These are phyloP conservation scores for Rehmannia glutinosa DNA, from an alignment of 257 asterid genomes.

Conservation along the genomic window DNA sequence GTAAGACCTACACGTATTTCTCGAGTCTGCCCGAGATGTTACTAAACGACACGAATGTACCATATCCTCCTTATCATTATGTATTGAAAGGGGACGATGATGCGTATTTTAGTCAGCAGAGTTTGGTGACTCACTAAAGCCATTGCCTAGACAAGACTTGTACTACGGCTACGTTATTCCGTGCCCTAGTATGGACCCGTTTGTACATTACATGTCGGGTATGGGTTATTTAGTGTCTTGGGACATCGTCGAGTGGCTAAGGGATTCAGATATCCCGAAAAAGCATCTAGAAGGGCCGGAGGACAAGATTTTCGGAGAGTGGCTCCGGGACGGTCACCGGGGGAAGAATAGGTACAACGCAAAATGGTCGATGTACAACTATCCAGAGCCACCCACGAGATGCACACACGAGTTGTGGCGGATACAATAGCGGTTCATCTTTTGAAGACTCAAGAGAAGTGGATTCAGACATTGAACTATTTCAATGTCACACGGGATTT, in stretches of 20 bases:
- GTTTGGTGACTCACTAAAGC: constrained; percentile 47
- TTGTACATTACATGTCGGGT: constrained; percentile 85
- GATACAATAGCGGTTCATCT: constrained; percentile 80
- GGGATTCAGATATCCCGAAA: constrained; percentile 63
- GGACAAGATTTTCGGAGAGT: constrained; percentile 71
- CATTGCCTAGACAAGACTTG: constrained; percentile 63
- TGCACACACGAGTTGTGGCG: constrained; percentile 88
- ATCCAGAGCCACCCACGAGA: constrained; percentile 67
- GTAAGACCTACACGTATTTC: constrained; percentile 75
- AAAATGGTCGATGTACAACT: constrained; percentile 92
- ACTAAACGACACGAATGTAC: constrained; percentile 19
- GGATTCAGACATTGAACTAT: constrained; percentile 72
- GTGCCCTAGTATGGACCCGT: constrained; percentile 86
- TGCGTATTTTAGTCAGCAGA: constrained; percentile 57
- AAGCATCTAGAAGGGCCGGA: constrained; percentile 68
- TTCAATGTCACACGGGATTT: constrained; percentile 68
- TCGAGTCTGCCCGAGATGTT: constrained; percentile 69
- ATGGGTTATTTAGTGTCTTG: constrained; percentile 91
- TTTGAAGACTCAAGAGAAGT: constrained; percentile 81
- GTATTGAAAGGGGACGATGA: constrained; percentile 93
- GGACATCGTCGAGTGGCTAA: constrained; percentile 87
- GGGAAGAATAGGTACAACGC: constrained; percentile 78
- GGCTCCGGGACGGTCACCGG: constrained; percentile 71
- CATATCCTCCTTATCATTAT: constrained; percentile 75
- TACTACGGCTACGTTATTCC: constrained; percentile 90